Conservation (phyloP, 1,284 basidiomycete species). For the Ustilago lituana region DNA sequence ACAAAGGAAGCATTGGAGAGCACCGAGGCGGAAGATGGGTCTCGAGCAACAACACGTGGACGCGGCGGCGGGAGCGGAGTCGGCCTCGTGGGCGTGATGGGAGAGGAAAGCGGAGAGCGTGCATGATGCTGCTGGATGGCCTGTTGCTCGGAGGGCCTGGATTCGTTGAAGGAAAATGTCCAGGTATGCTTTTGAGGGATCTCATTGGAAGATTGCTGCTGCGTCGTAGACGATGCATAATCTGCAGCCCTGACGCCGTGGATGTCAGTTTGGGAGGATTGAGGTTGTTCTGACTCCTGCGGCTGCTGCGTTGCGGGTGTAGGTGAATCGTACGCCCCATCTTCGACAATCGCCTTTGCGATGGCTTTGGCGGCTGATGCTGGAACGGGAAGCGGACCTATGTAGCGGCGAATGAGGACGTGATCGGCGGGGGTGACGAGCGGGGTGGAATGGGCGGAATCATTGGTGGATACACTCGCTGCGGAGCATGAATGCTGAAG, state of each 20-base stretch:
- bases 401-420: conserved; percentile 31
- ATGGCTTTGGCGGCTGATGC: conserved; percentile 28
- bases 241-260: conserved; percentile 14
- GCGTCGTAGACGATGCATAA: not conserved
- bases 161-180: conserved; percentile 12
- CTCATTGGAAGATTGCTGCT: not conserved
- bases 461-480: conserved; percentile 11
- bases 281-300: not conserved
- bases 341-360: conserved; percentile 43
- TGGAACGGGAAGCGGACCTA: conserved; percentile 47
- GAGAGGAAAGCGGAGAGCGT: conserved; percentile 12
- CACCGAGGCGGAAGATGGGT: conserved; percentile 37
- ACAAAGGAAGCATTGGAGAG: conserved; percentile 38
- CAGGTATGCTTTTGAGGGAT: conserved; percentile 6
- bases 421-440: conserved; percentile 25
- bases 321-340: conserved; percentile 10
- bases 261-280: not conserved
- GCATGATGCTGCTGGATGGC: not conserved
- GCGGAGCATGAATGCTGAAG: conserved; percentile 24
- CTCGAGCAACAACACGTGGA: conserved; percentile 23
- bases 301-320: not conserved
- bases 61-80: conserved; percentile 6
- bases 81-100: not conserved
- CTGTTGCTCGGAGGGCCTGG: not conserved
- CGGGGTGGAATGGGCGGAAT: conserved; percentile 8